A percentile compares a stretch with the other conserved stretches of the same genome.
These are phyloP conservation scores for Rhizomucor pusillus DNA, from an alignment of 371 early-diverging fungal species.

Conservation along the genomic window DNA sequence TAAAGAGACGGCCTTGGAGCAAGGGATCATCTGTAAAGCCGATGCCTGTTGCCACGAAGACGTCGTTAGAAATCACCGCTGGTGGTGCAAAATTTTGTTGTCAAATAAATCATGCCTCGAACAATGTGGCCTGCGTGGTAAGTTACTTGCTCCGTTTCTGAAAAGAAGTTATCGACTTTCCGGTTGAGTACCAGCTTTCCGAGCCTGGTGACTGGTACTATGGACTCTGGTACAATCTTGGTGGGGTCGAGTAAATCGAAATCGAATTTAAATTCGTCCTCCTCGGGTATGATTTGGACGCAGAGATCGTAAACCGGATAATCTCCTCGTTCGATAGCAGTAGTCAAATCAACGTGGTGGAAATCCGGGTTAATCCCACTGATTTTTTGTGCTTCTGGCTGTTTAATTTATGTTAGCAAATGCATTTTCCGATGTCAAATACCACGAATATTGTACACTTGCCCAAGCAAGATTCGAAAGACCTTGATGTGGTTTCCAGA, in stretches of 20 bases:
- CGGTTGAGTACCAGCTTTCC: constrained; percentile 48
- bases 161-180: constrained; percentile 49
- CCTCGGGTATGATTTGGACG: constrained; percentile 41
- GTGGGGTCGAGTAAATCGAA: constrained; percentile 52
- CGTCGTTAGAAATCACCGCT: no score
- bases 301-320: constrained; percentile 47
- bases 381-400: constrained; percentile 44
- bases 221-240: constrained; percentile 47
- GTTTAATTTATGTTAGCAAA: neutral
- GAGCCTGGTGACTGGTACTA: constrained; percentile 34
- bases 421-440: constrained; percentile 9
- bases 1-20: constrained; percentile 55
- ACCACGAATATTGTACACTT: constrained; percentile 20
- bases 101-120: no score
- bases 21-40: constrained; percentile 49
- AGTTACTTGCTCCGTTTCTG: constrained; percentile 52
- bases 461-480: constrained; percentile 34
- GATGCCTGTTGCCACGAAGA: constrained; percentile 41
- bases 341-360: constrained; percentile 39
- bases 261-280: constrained; percentile 32
- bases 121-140: constrained; percentile 30
- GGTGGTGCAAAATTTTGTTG: no score
- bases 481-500: constrained; percentile 47
- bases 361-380: constrained; percentile 47
- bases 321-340: constrained; percentile 36